Conservation (phyloP, 306 rosid genomes). For the Clitoria ternatea region DNA sequence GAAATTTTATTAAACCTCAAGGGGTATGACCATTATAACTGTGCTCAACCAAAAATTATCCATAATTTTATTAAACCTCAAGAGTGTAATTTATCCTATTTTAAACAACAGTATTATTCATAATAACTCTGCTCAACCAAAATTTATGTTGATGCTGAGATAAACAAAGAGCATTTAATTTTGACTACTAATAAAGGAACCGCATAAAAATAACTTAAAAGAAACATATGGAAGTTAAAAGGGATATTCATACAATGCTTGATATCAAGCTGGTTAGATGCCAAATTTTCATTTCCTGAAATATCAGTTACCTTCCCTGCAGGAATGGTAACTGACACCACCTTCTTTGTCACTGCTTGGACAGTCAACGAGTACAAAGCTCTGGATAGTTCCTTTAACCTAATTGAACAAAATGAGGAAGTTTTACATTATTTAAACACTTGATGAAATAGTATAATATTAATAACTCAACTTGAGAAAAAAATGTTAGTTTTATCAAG, state of each 20-base stretch:
- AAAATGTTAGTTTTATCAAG: no score
- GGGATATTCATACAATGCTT: conserved; percentile 46
- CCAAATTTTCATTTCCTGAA: conserved; percentile 67
- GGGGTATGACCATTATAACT: no score
- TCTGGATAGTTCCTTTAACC: conserved; percentile 60
- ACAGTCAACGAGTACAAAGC: conserved; percentile 61
- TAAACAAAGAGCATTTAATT: background rate
- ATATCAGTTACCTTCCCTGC: conserved; percentile 58
- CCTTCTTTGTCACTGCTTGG: conserved; percentile 31
- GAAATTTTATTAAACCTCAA: no score
- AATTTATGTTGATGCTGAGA: background rate
- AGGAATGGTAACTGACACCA: conserved; percentile 57
- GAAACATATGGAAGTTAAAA: conserved; percentile 5
- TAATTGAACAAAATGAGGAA: conserved; percentile 13
- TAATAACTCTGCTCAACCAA: background rate
- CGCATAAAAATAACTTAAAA: background rate
- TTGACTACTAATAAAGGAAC: background rate
- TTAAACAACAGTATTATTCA: background rate
- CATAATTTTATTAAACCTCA: no score
- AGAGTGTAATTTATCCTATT: no score
- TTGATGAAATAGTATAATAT: background rate
- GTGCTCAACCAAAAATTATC: no score
- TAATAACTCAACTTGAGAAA: no score
- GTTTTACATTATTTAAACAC: background rate
- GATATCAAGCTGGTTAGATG: conserved; percentile 59